Percentiles rank a stretch among this genome's conserved stretches.
These are phyloP conservation scores for Babesia caballi DNA, from an alignment of 169 alveolate genomes.

Conservation along the genomic window DNA sequence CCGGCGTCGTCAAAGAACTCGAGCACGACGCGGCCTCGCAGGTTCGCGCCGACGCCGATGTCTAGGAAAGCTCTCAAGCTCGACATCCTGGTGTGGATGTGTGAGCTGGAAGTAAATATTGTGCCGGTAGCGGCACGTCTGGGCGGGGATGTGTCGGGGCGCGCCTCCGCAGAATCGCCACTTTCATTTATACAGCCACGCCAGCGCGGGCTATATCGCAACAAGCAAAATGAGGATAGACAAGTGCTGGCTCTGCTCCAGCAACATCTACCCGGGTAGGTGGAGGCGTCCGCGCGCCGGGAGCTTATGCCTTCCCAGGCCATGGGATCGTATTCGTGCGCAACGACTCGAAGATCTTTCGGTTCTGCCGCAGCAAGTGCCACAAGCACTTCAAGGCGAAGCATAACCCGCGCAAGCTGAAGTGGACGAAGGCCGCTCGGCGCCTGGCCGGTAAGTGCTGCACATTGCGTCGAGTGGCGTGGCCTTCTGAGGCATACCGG, in stretches of 20 bases:
- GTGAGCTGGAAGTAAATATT: neutral
- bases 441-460: conserved; percentile 85
- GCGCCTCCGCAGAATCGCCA: too few relatives aligned
- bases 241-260: conserved; percentile 95
- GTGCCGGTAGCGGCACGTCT: neutral
- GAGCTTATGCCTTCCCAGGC: conserved; percentile 62
- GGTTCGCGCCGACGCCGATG: conserved; percentile 71
- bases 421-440: conserved; percentile 99
- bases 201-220: conserved; percentile 10
- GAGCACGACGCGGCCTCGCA: conserved; percentile 88
- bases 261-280: conserved; percentile 92
- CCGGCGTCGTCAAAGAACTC: conserved; percentile 90
- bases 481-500: too few relatives aligned
- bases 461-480: too few relatives aligned
- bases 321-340: conserved; percentile 98
- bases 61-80: conserved; percentile 64
- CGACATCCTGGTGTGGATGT: conserved; percentile 7
- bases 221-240: conserved; percentile 89
- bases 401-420: conserved; percentile 96
- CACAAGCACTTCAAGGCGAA: conserved; percentile 96
- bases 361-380: conserved; percentile 98
- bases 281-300: neutral
- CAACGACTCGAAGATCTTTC: conserved; percentile 95
- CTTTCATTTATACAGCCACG: neutral
- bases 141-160: neutral